Percentiles rank a stretch among this genome's conserved stretches.
Evolutionary conservation across 2,329 filamentous ascomycete species (phyloP).

Genomic region (Sclerotinia nivalis): DNA sequence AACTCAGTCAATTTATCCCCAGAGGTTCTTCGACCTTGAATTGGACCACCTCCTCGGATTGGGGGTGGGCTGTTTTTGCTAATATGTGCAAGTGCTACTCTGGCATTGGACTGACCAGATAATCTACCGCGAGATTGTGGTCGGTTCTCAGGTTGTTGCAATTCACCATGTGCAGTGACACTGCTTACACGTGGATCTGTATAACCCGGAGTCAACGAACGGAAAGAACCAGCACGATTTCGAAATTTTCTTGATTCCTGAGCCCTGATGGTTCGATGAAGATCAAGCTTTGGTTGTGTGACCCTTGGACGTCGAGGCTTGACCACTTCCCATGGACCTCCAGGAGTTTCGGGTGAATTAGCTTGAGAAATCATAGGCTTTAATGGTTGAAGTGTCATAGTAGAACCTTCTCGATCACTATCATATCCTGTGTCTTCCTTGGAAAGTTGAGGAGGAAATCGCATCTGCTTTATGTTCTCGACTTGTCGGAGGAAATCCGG

Average conservation of each 20-base stretch:
- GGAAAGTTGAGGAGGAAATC: constrained; percentile 28
- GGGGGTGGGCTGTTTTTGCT: constrained; percentile 44
- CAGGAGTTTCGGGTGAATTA: constrained; percentile 25
- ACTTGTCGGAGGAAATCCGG: constrained; percentile 28
- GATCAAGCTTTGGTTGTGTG: constrained; percentile 36
- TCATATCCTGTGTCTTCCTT: constrained; percentile 38
- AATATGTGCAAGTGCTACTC: constrained; percentile 48
- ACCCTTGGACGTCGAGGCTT: constrained; percentile 26
- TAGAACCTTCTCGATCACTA: constrained; percentile 35
- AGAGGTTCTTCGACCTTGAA: constrained; percentile 35
- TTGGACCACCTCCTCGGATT: constrained; percentile 36
- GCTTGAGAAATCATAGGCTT: background rate
- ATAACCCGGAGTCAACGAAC: constrained; percentile 41
- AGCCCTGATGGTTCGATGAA: constrained; percentile 47
- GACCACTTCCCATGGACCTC: constrained; percentile 35
- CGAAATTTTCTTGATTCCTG: constrained; percentile 46
- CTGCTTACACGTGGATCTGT: constrained; percentile 35
- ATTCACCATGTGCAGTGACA: constrained; percentile 35
- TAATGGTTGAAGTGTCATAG: constrained; percentile 29
- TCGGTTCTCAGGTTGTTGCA: constrained; percentile 28
- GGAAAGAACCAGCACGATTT: constrained; percentile 49
- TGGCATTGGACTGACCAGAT: constrained; percentile 44
- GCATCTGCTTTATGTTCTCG: constrained; percentile 21
- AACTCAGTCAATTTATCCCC: constrained; percentile 30
- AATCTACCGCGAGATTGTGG: constrained; percentile 33